Percentiles rank a stretch among this genome's conserved stretches.
Evolutionary conservation across 2,329 filamentous ascomycete species (phyloP).

Genomic region (Aschersonia sp.): DNA sequence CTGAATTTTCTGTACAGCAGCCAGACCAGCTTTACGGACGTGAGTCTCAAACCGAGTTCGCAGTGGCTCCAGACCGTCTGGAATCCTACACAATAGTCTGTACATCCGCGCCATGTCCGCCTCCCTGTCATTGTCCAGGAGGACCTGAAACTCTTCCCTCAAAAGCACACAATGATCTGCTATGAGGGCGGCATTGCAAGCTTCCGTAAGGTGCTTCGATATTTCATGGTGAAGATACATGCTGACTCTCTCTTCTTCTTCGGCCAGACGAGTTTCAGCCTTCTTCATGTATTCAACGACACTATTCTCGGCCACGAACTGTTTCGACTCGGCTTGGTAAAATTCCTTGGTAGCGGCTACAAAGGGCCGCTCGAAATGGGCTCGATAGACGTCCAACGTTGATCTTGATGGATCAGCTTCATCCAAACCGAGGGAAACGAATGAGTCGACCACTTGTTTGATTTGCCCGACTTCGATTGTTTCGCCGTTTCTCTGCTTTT

Average conservation of each 20-base stretch:
- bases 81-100: conserved; percentile 73
- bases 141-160: conserved; percentile 86
- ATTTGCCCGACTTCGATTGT: conserved; percentile 96
- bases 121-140: conserved; percentile 86
- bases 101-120: conserved; percentile 98
- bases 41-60: conserved; percentile 81
- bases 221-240: conserved; percentile 91
- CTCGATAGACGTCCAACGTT: conserved; percentile 87
- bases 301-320: conserved; percentile 91
- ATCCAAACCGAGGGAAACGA: conserved; percentile 87
- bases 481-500: conserved; percentile 94
- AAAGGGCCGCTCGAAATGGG: conserved; percentile 87
- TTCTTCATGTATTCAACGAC: conserved; percentile 99
- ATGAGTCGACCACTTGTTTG: conserved; percentile 93
- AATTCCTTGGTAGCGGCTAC: conserved; percentile 70
- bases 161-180: conserved; percentile 75
- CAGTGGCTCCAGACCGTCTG: conserved; percentile 80
- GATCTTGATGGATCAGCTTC: conserved; percentile 88
- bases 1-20: conserved; percentile 82
- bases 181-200: conserved; percentile 81
- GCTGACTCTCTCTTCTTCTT: conserved; percentile 87
- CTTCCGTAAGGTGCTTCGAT: conserved; percentile 66
- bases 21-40: conserved; percentile 76
- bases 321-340: conserved; percentile 83
- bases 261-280: conserved; percentile 74